Evolutionary conservation across 75 land plant species (phyloP), one percentile per base, ranked within the genome.

Genomic region (Chamaecyparis obtusa): DNA sequence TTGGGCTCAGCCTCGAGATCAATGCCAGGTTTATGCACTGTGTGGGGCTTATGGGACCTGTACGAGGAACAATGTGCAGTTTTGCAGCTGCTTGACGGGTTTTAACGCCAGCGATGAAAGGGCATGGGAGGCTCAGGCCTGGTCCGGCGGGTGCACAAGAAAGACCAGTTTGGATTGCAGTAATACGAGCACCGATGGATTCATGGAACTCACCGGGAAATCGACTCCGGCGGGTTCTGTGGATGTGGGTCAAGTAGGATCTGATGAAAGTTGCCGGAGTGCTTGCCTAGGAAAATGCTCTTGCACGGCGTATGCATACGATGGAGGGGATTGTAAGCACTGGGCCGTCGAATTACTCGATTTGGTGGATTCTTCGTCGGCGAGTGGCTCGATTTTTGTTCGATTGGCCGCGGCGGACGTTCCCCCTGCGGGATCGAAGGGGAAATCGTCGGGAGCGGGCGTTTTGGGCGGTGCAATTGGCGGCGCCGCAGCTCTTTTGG

Each of bases 51-150:
- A 80, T 35, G 90, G 91, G 0, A 46, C 90, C 14, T 93, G 94
- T 32, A 89, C 88, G 44, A 27, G 57, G 2, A 41, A 48, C 15
- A 30, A 67, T 7, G 86, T 88, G 8, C 90, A 91, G 0, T 79
- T 87, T 19, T 94, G 96, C 87, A 36, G 55, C 0, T 94, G 96
- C 83, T 69, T 88, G 41, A 37, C 10, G 11, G 94, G 96, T 51
- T 93, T 92, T 39, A 49, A 10, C 15, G 93, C 93, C 0, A 86
- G 35, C 15, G 75, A 75, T 17, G 37, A 71, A 1, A 82, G 44
- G 27, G 87, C 87, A 0, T 94, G 95, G 95, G 71, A 37, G 5
- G 24, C 74, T n/a, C 19, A 87, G 35, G 90, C 84, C 16, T 88
- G 88, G 69, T 86, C 89, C 1, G 88, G 64, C 49, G 94, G 96